A percentile compares a stretch with the other conserved stretches of the same genome.
Conservation (phyloP, 2,329 filamentous ascomycete species). For the Aspergillus phoenicis region DNA sequence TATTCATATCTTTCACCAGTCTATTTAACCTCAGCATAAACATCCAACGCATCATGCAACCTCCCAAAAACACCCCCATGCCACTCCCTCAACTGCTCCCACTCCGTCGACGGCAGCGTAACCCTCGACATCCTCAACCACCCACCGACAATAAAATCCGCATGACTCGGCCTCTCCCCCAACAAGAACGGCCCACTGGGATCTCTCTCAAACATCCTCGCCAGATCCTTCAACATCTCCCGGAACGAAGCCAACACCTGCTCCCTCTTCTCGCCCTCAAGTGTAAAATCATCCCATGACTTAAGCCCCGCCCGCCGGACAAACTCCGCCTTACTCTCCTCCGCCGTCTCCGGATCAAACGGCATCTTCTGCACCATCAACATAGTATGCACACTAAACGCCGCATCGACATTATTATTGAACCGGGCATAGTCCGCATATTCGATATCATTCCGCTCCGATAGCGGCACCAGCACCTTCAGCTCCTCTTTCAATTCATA, state of each 20-base stretch:
- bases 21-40: conserved; percentile 40
- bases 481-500: conserved; percentile 38
- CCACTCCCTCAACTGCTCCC: conserved; percentile 53
- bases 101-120: conserved; percentile 50
- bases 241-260: conserved; percentile 46
- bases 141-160: conserved; percentile 60
- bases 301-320: conserved; percentile 49
- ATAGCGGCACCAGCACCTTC: conserved; percentile 43
- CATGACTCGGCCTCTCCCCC: conserved; percentile 52
- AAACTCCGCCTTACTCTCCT: conserved; percentile 52
- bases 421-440: conserved; percentile 51
- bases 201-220: conserved; percentile 45
- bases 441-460: conserved; percentile 30
- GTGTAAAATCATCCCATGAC: conserved; percentile 43
- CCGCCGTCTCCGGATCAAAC: conserved; percentile 54
- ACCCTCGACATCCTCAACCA: conserved; percentile 55
- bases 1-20: too few species aligned
- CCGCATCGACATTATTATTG: conserved; percentile 58
- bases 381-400: conserved; percentile 52
- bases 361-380: conserved; percentile 51
- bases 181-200: conserved; percentile 53
- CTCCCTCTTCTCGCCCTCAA: conserved; percentile 45
- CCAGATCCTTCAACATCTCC: conserved; percentile 46
- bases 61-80: conserved; percentile 55
- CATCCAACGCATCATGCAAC: conserved; percentile 52